Base-by-base conservation (phyloP, 768 basidiomycete genomes). In the Podaxis sp. region DNA sequence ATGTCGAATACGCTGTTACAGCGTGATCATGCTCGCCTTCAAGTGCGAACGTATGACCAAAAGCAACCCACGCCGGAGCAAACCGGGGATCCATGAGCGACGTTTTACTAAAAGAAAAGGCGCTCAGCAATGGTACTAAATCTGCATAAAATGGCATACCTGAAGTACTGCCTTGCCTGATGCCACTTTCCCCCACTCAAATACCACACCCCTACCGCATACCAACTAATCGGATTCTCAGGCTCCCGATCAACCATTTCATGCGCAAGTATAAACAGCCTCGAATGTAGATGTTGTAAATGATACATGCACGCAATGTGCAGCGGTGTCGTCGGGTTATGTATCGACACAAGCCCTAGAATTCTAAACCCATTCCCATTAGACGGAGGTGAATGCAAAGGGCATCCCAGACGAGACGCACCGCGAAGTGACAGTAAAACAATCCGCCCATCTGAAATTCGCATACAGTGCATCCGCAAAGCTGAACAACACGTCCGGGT, bases 261-360 rank as follows among this genome's bases (percentile, higher is more conserved):
- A 69, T 99, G 97, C 0, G 97, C 97, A 41, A 99, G 83, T 65
- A 99, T 90, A 77, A 98, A 99, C 5, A 99, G 84, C 68, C 90
- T 90, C 2, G 96, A 95, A 68, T 96, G 92, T 11, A 98, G 78
- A 72, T 96, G 89, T 26, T 89, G 86, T 20, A 99, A 81, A 74
- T 99, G 96, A 71, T 96, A 92, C 93, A 99, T 96, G 83, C 96
- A 98, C 3, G 96, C 95, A 37, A 99, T 89, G 71, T 99, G 96
- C 63, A 99, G 73, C 0, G 96, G 95, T 77, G 99, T 89, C 1
- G 96, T 93, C 6, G 90, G 84, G 33, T 88, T 87, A 72, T 99
- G 97, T 46, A 93, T 86, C 1, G 90, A 83, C n/a, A 93, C 88
- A 10, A 93, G 79, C 15, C 87, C 84, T 49, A 98, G 80, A 62